Evolutionary conservation across 2,329 filamentous ascomycete genomes (phyloP).

Genomic region (Chalaropsis ovoidea): DNA sequence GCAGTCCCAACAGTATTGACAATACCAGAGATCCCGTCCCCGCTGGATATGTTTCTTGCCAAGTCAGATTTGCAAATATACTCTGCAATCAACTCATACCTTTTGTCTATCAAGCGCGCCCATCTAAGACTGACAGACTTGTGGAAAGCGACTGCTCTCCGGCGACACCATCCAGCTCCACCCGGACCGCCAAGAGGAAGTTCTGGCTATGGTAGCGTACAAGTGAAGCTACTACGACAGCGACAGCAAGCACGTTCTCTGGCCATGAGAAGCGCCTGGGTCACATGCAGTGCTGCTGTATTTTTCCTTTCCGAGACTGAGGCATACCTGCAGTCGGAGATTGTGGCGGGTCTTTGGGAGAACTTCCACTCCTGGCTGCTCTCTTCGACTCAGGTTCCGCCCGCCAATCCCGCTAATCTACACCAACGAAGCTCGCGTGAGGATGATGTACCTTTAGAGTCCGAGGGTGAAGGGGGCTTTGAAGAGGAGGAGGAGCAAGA

Average conservation of each 20-base stretch:
- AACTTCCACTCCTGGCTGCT: slow-evolving; percentile 68
- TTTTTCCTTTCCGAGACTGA: slow-evolving; percentile 85
- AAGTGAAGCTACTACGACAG: slow-evolving; percentile 51
- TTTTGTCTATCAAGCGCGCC: slow-evolving; percentile 73
- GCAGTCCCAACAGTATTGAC: slow-evolving; percentile 46
- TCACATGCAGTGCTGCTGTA: slow-evolving; percentile 72
- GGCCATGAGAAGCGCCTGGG: slow-evolving; percentile 76
- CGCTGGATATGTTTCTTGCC: slow-evolving; percentile 78
- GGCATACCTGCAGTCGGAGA: slow-evolving; percentile 79
- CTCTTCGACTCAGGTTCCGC: slow-evolving; percentile 31
- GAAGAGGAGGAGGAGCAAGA: slow-evolving; percentile 15
- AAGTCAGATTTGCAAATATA: slow-evolving; percentile 67
- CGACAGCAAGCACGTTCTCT: slow-evolving; percentile 53
- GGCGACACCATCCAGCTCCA: slow-evolving; percentile 66
- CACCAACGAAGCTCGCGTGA: slow-evolving; percentile 25
- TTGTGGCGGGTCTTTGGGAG: slow-evolving; percentile 71
- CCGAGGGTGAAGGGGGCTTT: slow-evolving; percentile 17
- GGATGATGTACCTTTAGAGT: slow-evolving; percentile 23
- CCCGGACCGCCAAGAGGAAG: slow-evolving; percentile 54
- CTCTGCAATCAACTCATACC: slow-evolving; percentile 74
- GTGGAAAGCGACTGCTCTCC: slow-evolving; percentile 73
- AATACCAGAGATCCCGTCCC: slow-evolving; percentile 62
- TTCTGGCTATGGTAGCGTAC: slow-evolving; percentile 48
- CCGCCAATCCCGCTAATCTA: slow-evolving; percentile 23
- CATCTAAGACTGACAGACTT: slow-evolving; percentile 75